Base-by-base conservation (phyloP, 805 yeast genomes). In the Kodamaea lidongshanica region DNA sequence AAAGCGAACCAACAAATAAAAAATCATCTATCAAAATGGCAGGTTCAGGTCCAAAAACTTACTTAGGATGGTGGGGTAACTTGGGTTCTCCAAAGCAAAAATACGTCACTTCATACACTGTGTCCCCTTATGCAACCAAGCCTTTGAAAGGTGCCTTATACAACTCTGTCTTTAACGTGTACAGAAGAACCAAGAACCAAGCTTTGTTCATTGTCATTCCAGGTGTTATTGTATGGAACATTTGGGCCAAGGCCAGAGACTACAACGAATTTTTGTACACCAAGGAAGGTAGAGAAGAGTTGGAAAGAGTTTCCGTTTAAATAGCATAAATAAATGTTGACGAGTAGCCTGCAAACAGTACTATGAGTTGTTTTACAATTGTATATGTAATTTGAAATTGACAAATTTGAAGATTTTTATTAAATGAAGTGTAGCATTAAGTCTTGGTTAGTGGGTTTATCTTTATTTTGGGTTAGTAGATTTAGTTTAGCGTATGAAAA, bases 41-140 rank as follows among this genome's bases (percentile, higher is more conserved):
- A 56, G 84, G 80, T 54, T 58, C 80, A 57, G 74, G 74, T 48
- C 78, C 79, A 49, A 75, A 72, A 48, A 56, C 86, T 53, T 87
- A 81, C 55, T 79, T 84, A 89, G 96, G 96, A 49, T 87, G 96
- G 96, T 87, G 96, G 96, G 96, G 96, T 56, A 61, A 70, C 67
- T 63, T 87, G 56, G 95, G 94, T 55, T 72, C 83, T 61, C 88
- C 92, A 57, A 74, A 73, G 48, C 95, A 85, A 70, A 84, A 84
- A 63, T 80, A 85, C 67, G 70, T 81, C 43, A 82, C 89, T 40
- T 74, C 82, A 38, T 92, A 89, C 72, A 70, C 95, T 34, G 87
- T 92, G 42, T 83, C 98, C 44, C 94, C 96, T 40, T 84, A 73
- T 48, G 96, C 95, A 38, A 94, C 89, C 65, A 78, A 76, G 60